Evolutionary conservation across 805 yeast species (phyloP).

Genomic region (Candida xiaguanensis): DNA sequence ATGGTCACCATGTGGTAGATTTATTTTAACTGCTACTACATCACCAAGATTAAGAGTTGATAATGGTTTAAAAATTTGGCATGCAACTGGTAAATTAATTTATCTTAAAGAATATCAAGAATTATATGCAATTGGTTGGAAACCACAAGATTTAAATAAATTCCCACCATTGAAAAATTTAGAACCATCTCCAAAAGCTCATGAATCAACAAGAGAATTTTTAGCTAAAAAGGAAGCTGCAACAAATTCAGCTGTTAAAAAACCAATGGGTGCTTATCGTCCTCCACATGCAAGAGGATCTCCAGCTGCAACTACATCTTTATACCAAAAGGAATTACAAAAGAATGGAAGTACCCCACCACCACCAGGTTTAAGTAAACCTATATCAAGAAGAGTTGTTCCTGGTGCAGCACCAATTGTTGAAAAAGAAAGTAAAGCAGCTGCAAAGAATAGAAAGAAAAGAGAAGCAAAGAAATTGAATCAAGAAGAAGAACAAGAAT

Average conservation of each 20-base stretch:
- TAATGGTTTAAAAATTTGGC: constrained; percentile 93
- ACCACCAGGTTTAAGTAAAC: constrained; percentile 14
- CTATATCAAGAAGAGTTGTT: constrained; percentile 34
- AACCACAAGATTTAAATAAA: constrained; percentile 53
- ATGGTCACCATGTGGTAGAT: constrained; percentile 98
- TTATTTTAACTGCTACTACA: constrained; percentile 90
- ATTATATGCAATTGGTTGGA: constrained; percentile 80
- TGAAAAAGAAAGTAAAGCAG: constrained; percentile 54
- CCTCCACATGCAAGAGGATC: constrained; percentile 88
- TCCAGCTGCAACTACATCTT: constrained; percentile 41
- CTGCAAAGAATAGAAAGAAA: constrained; percentile 74
- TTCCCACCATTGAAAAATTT: constrained; percentile 51
- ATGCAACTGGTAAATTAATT: constrained; percentile 77
- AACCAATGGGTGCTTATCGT: constrained; percentile 86
- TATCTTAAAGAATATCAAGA: constrained; percentile 79
- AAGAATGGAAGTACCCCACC: constrained; percentile 19
- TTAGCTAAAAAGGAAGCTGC: constrained; percentile 37
- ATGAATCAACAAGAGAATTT: constrained; percentile 64
- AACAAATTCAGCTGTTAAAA: constrained; percentile 36
- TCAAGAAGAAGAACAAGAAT: constrained; percentile 30
- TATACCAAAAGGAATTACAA: constrained; percentile 54
- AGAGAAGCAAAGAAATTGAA: constrained; percentile 57
- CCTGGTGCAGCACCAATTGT: constrained; percentile 54
- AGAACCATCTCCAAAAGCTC: constrained; percentile 64
- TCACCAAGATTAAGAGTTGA: constrained; percentile 96